A percentile compares a stretch with the other conserved stretches of the same genome.
These are phyloP conservation scores for Acrocalymma vagum DNA, from an alignment of 2,329 filamentous ascomycete genomes.

Conservation along the genomic window DNA sequence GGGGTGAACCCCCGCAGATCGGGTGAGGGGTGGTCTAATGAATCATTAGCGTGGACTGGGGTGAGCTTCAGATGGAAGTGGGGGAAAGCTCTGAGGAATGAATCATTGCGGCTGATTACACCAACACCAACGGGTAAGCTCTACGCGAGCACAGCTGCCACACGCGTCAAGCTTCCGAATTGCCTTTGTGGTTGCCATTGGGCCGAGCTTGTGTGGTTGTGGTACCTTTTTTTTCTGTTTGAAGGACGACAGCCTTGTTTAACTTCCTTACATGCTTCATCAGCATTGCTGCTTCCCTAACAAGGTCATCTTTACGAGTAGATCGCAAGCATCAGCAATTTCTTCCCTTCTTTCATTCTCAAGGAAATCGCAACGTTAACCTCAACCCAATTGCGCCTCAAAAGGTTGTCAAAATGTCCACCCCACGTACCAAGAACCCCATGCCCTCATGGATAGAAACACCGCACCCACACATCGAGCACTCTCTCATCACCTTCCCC, in stretches of 20 bases:
- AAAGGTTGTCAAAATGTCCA: slow-evolving; percentile 22
- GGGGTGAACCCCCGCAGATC: slow-evolving; percentile 2
- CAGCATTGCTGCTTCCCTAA: neutral
- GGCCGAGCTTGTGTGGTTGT: neutral
- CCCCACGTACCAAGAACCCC: slow-evolving; percentile 23
- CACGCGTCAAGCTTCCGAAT: slow-evolving; percentile 3
- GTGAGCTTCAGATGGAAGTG: neutral
- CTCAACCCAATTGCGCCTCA: no score
- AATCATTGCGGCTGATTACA: neutral
- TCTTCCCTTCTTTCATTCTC: no score
- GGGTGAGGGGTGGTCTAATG: slow-evolving; percentile 7
- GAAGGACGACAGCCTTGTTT: no score
- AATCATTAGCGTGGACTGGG: slow-evolving; percentile 3
- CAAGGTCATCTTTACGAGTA: no score
- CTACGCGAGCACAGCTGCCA: neutral
- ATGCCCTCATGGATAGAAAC: slow-evolving; percentile 46
- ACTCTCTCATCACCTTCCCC: slow-evolving; percentile 50
- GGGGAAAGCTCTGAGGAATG: neutral
- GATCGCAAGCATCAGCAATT: no score
- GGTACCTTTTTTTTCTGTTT: neutral
- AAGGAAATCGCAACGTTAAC: no score
- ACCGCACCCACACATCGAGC: slow-evolving; percentile 17
- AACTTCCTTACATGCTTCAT: no score
- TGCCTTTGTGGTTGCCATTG: no score
- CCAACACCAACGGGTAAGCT: neutral